These are phyloP conservation scores for Linnemannia zychae DNA, from an alignment of 192 early-diverging fungal species.

Conservation along the genomic window DNA sequence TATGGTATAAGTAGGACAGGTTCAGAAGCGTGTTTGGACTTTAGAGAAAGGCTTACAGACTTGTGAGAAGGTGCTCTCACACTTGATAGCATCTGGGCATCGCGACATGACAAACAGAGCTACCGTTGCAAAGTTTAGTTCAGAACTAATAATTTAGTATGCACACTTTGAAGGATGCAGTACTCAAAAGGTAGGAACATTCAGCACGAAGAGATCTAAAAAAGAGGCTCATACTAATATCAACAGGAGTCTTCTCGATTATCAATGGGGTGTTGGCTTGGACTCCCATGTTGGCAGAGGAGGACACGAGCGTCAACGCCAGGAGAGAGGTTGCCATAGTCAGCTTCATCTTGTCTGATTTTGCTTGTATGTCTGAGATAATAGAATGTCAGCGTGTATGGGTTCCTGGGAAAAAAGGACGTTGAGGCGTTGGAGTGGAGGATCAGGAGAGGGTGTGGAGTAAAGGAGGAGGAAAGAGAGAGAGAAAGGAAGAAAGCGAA, in stretches of 20 bases:
- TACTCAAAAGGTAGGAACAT: not conserved
- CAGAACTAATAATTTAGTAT: not conserved
- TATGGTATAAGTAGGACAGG: no score
- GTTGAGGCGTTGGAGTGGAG: not conserved
- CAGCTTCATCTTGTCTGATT: conserved; percentile 6
- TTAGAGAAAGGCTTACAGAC: conserved; percentile 45
- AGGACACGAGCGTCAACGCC: not conserved
- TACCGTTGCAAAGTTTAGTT: conserved; percentile 6
- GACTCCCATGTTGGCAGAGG: not conserved
- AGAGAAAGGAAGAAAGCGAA: not conserved
- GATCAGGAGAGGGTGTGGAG: not conserved
- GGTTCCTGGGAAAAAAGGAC: not conserved
- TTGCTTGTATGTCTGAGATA: no score
- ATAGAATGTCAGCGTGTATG: not conserved
- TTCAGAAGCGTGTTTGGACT: no score
- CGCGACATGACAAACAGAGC: conserved; percentile 81
- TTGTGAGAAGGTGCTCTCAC: conserved; percentile 63
- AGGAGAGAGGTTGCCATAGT: not conserved
- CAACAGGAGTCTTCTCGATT: conserved; percentile 26
- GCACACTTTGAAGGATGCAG: not conserved
- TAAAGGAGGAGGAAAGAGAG: not conserved
- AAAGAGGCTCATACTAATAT: conserved; percentile 32
- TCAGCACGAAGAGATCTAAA: not conserved
- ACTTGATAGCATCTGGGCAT: conserved; percentile 73
- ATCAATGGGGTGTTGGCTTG: conserved; percentile 12